Percentiles rank a stretch among this genome's conserved stretches.
These are phyloP conservation scores for Alternaria dauci DNA, from an alignment of 2,329 filamentous ascomycete genomes.

Conservation along the genomic window DNA sequence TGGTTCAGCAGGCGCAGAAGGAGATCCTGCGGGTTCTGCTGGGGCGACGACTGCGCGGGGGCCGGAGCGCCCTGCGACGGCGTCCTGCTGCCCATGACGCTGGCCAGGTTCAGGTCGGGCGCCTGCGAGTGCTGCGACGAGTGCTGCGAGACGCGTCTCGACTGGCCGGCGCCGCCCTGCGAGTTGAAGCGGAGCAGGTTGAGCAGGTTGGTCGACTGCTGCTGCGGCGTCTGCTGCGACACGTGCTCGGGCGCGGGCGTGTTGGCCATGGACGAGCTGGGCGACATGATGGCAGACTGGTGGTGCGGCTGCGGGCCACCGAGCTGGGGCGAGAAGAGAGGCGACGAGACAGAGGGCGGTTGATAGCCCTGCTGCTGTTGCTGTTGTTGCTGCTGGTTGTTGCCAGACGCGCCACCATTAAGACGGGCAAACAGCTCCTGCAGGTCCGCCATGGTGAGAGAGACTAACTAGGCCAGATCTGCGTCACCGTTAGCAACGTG, in stretches of 20 bases:
- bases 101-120: constrained; percentile 67
- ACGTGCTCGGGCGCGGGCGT: constrained; percentile 52
- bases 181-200: constrained; percentile 72
- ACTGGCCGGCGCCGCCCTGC: constrained; percentile 50
- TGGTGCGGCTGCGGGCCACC: constrained; percentile 64
- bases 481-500: constrained; percentile 19
- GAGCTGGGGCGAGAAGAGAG: constrained; percentile 64
- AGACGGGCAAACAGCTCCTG: constrained; percentile 56
- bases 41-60: constrained; percentile 54
- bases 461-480: constrained; percentile 31
- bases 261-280: constrained; percentile 59
- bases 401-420: constrained; percentile 45
- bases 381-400: constrained; percentile 31
- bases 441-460: constrained; percentile 53
- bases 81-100: constrained; percentile 60
- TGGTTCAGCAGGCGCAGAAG: constrained; percentile 86
- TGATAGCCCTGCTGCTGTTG: constrained; percentile 48
- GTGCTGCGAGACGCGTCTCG: constrained; percentile 47
- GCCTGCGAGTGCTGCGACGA: constrained; percentile 50
- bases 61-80: constrained; percentile 43
- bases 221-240: constrained; percentile 51
- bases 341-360: constrained; percentile 66
- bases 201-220: constrained; percentile 65
- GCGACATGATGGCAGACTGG: constrained; percentile 66
- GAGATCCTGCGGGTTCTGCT: constrained; percentile 75